Conservation (phyloP, 2,329 filamentous ascomycete genomes). For the Teratosphaeria viscida region DNA sequence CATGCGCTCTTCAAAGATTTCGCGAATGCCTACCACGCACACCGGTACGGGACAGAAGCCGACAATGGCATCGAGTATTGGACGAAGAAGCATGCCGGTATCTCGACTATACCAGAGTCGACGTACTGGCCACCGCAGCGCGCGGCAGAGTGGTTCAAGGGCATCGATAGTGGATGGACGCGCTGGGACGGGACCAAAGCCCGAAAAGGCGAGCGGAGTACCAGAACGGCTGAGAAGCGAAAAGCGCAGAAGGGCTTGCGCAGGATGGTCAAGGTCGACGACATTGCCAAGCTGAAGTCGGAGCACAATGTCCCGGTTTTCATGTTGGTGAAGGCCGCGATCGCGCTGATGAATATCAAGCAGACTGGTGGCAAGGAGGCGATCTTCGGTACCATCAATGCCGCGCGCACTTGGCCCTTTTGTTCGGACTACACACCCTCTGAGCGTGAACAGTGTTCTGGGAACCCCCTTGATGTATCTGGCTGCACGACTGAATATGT, state of each 20-base stretch:
- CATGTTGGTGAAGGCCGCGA: slow-evolving; percentile 26
- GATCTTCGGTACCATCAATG: slow-evolving; percentile 24
- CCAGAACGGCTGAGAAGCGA: slow-evolving; percentile 14
- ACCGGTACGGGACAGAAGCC: slow-evolving; percentile 19
- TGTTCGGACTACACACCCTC: slow-evolving; percentile 17
- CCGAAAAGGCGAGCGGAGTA: slow-evolving; percentile 15
- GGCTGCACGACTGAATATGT: slow-evolving; percentile 26
- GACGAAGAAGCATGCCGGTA: slow-evolving; percentile 19
- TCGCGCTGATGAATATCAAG: slow-evolving; percentile 21
- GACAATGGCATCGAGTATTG: slow-evolving; percentile 21
- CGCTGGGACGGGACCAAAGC: slow-evolving; percentile 18
- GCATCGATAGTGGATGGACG: slow-evolving; percentile 19
- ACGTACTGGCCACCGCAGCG: slow-evolving; percentile 21
- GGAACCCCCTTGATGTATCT: slow-evolving; percentile 25
- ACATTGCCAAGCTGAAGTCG: slow-evolving; percentile 21
- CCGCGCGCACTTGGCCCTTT: slow-evolving; percentile 25
- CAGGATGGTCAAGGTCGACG: slow-evolving; percentile 16
- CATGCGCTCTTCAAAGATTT: slow-evolving; percentile 24
- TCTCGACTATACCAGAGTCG: slow-evolving; percentile 16
- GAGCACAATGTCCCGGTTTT: slow-evolving; percentile 23
- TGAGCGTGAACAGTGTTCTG: slow-evolving; percentile 19
- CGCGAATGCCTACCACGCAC: slow-evolving; percentile 21
- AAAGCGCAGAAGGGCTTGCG: slow-evolving; percentile 20
- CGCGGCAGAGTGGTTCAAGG: slow-evolving; percentile 25
- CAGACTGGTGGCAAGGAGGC: slow-evolving; percentile 22